These are phyloP conservation scores for Cubamyces lactineus DNA, from an alignment of 768 basidiomycete species.

Conservation along the genomic window DNA sequence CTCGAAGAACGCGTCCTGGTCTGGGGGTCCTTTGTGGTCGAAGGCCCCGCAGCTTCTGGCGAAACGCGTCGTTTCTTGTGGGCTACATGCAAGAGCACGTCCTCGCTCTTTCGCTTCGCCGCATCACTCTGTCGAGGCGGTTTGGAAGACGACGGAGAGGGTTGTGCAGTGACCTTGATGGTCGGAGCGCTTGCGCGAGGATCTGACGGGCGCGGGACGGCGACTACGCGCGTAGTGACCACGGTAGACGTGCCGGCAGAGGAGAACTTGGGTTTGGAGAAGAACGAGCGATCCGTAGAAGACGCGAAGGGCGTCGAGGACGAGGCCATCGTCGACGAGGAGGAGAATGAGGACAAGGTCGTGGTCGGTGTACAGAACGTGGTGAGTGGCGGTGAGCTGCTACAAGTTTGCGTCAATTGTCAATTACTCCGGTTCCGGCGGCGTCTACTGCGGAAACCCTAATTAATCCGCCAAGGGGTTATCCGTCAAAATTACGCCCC, in stretches of 20 bases:
- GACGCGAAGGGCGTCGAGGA: constrained; percentile 23
- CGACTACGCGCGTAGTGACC: constrained; percentile 37
- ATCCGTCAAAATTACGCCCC: background rate
- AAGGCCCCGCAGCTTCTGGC: constrained; percentile 8
- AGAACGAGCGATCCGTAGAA: constrained; percentile 35
- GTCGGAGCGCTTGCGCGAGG: constrained; percentile 25
- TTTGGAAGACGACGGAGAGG: constrained; percentile 28
- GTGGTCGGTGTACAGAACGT: constrained; percentile 3
- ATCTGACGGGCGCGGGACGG: constrained; percentile 21
- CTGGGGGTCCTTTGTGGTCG: background rate
- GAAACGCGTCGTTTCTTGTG: constrained; percentile 34
- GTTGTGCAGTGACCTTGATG: constrained; percentile 27
- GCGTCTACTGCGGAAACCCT: background rate
- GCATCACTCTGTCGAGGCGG: constrained; percentile 19
- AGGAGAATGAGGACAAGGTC: constrained; percentile 15
- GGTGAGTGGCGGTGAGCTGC: constrained; percentile 21
- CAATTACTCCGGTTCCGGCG: background rate
- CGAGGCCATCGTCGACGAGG: constrained; percentile 21
- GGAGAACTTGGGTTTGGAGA: constrained; percentile 35
- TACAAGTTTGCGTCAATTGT: constrained; percentile 1
- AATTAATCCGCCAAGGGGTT: background rate
- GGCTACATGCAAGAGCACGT: background rate
- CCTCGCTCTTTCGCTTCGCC: constrained; percentile 27
- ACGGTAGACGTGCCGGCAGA: constrained; percentile 27
- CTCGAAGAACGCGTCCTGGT: constrained; percentile 28